These are phyloP conservation scores for Drechslera avenae DNA, from an alignment of 2,329 filamentous ascomycete genomes.

Conservation along the genomic window DNA sequence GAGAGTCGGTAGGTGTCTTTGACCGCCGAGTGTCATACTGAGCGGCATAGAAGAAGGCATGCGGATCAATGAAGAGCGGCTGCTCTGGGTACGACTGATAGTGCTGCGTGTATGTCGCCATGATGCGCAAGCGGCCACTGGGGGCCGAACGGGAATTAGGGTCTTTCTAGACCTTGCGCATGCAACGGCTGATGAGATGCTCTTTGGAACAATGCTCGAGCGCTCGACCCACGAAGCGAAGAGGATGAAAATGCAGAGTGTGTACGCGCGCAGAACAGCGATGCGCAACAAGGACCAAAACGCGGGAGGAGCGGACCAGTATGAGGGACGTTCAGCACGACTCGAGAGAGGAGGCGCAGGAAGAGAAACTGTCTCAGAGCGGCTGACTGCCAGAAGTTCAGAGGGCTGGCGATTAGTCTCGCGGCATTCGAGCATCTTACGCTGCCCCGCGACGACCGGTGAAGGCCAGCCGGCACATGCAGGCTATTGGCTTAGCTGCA, in stretches of 20 bases:
- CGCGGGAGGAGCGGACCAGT: conserved; percentile 28
- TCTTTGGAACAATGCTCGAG: conserved; percentile 29
- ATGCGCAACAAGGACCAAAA: conserved; percentile 29
- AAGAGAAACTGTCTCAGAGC: conserved; percentile 37
- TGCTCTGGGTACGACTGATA: conserved; percentile 29
- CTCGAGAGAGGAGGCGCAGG: conserved; percentile 39
- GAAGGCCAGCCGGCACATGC: conserved; percentile 34
- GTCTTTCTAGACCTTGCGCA: conserved; percentile 29
- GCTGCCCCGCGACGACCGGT: conserved; percentile 46
- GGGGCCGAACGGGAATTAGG: conserved; percentile 26
- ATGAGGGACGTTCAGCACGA: conserved; percentile 30
- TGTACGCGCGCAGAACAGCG: conserved; percentile 24
- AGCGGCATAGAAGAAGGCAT: conserved; percentile 25
- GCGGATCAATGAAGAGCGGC: conserved; percentile 25
- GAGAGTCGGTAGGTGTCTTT: conserved; percentile 44
- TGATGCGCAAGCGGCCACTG: conserved; percentile 32
- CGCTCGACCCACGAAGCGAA: conserved; percentile 31
- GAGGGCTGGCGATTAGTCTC: conserved; percentile 29
- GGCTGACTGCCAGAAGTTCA: conserved; percentile 36
- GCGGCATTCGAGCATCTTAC: conserved; percentile 37
- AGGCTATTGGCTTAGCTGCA: conserved; percentile 44
- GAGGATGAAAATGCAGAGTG: conserved; percentile 28
- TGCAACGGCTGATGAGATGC: conserved; percentile 35
- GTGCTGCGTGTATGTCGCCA: conserved; percentile 36
- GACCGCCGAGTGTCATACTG: conserved; percentile 34